Evolutionary conservation across 1,284 basidiomycete species (phyloP).

Genomic region (Ustilago sp.): DNA sequence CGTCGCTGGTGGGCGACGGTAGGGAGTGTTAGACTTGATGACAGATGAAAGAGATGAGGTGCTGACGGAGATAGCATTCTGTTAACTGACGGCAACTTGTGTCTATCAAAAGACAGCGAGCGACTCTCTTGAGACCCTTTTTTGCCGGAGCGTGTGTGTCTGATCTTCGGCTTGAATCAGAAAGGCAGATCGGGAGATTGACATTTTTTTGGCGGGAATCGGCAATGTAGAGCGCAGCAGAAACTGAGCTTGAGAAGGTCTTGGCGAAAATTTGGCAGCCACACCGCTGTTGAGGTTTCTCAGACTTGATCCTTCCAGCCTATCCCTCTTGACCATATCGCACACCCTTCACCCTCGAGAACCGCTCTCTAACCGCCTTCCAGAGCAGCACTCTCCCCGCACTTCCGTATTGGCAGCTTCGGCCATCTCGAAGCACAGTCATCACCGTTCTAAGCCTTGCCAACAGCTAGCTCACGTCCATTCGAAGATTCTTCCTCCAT

Average conservation of each 20-base stretch:
- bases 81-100: constrained; percentile 10
- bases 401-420: neutral
- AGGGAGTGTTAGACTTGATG: neutral
- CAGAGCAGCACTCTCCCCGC: no score
- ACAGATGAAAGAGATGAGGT: neutral
- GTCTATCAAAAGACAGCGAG: neutral
- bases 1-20: neutral
- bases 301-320: no score
- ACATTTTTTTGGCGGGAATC: constrained; percentile 18
- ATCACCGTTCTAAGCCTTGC: neutral
- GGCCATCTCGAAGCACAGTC: no score
- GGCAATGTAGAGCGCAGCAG: constrained; percentile 41
- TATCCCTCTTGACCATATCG: neutral
- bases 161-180: neutral
- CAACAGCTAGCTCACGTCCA: neutral
- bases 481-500: neutral
- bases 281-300: neutral
- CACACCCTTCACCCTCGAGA: neutral
- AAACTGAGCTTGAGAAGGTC: constrained; percentile 13
- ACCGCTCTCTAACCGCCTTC: neutral
- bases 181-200: constrained; percentile 28
- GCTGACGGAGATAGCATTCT: neutral
- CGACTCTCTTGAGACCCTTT: constrained; percentile 29
- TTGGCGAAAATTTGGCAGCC: constrained; percentile 11
- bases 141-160: constrained; percentile 6